Percentiles rank a stretch among this genome's conserved stretches.
These are phyloP conservation scores for Lepidium sativum DNA, from an alignment of 345 rosid genomes.

Conservation along the genomic window DNA sequence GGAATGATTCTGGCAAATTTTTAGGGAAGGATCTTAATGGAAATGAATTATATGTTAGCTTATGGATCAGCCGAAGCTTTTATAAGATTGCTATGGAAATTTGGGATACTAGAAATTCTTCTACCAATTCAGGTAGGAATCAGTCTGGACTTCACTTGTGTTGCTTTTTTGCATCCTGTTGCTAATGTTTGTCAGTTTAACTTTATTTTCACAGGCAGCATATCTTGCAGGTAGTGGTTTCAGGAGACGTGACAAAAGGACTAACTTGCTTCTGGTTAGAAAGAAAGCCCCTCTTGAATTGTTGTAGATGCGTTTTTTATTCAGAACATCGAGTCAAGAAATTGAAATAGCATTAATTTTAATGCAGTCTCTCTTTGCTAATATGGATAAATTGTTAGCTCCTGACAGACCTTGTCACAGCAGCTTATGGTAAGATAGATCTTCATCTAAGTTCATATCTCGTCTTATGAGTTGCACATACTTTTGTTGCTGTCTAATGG, in stretches of 20 bases:
- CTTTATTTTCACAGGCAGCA: slow-evolving; percentile 53
- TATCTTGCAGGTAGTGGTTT: slow-evolving; percentile 65
- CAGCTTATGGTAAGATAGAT: slow-evolving; percentile 69
- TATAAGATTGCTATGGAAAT: slow-evolving; percentile 81
- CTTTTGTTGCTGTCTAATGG: background rate
- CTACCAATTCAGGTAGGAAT: slow-evolving; percentile 66
- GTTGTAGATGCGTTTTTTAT: background rate
- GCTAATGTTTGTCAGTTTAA: slow-evolving; percentile 9
- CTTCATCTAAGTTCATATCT: background rate
- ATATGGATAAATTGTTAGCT: slow-evolving; percentile 72
- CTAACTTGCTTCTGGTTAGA: slow-evolving; percentile 86
- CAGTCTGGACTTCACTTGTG: too few relatives aligned
- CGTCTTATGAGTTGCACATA: background rate
- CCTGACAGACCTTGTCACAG: slow-evolving; percentile 89
- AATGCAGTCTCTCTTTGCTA: slow-evolving; percentile 69
- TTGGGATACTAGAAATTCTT: slow-evolving; percentile 82
- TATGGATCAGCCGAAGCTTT: slow-evolving; percentile 97
- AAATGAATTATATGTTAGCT: slow-evolving; percentile 96
- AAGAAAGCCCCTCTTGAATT: background rate
- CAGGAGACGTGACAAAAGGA: slow-evolving; percentile 79
- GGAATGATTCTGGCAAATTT: slow-evolving; percentile 3
- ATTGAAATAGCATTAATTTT: slow-evolving; percentile 19
- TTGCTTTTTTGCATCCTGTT: background rate
- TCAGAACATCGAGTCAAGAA: background rate
- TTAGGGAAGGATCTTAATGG: slow-evolving; percentile 85